Evolutionary conservation across 1,139 yeast species (phyloP), one percentile per base, ranked within the genome.

Genomic region (Arxiozyma telluris): DNA sequence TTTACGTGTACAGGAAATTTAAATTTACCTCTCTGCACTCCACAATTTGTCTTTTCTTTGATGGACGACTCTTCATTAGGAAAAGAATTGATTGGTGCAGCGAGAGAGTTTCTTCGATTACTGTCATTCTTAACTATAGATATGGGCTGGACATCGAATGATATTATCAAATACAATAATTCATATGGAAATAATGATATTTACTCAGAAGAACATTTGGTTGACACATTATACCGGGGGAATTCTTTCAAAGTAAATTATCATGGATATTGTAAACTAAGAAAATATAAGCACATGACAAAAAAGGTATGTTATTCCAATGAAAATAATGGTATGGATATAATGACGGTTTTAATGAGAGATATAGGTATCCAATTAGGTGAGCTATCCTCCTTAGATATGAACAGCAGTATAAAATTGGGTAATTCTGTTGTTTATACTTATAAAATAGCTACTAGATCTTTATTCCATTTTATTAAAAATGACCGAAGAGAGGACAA

Each of bases 91-190:
- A 62, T 77, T 22, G 62, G 67, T 5, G 72, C 76, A 4, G 72
- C 79, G 12, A 71, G 76, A 54, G 83, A 80, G 56, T 78, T 80
- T 20, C 67, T 82, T 50, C 75, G 74, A 58, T 72, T 81, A 58
- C 64, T 81, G 15, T 77, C 86, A 0, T 81, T 77, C 59, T 68
- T 82, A 54, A 83, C 85, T 0, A 73, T 76, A 47, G 87, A 82
- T 61, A 73, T 81, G 63, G 76, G 70, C 49, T 66, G 66, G 67
- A 34, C 9, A 8, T 53, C 59, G 17, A 59, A 57, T 38, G 60
- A 58, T 7, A 47, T 59, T 7, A 47, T 55, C 15, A n/a, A 58
- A 59, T 34, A 51, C 62, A 34, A 52, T 46, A 27, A 34, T 4
- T 43, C 47, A 3, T 22, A 43, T 43, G 47, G 43, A 3, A 34